These are phyloP conservation scores for Coemansia aciculifera DNA, from an alignment of 192 early-diverging fungal genomes.

Conservation along the genomic window DNA sequence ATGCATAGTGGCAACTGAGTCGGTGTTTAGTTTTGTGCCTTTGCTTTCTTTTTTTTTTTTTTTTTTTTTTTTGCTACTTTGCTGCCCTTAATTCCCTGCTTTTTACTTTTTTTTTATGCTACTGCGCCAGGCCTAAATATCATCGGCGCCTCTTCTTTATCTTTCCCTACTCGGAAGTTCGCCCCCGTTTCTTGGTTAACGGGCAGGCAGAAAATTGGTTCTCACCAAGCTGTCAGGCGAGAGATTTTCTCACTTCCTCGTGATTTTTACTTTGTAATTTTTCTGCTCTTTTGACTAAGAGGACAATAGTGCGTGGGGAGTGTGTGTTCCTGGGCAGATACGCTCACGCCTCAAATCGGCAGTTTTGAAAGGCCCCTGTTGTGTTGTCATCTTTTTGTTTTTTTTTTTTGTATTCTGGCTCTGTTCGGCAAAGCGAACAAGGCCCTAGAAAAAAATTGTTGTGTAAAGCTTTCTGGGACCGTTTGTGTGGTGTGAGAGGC, in stretches of 20 bases:
- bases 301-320: constrained; percentile 2
- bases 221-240: neutral
- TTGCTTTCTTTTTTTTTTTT: neutral
- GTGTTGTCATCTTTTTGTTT: neutral
- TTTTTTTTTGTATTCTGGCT: neutral
- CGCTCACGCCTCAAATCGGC: neutral
- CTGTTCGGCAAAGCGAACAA: neutral
- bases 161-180: constrained; percentile 1
- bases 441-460: neutral
- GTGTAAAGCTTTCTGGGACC: neutral
- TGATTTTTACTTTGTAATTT: neutral
- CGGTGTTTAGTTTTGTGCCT: neutral
- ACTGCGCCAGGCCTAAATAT: neutral
- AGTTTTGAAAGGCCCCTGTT: neutral
- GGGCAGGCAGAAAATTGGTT: neutral
- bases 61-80: neutral
- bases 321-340: neutral
- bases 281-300: neutral
- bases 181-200: neutral
- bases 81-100: neutral
- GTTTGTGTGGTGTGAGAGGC: constrained; percentile 3
- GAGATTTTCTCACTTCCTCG: constrained; percentile 1
- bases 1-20: neutral
- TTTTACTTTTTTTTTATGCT: neutral
- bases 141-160: neutral